Conservation (phyloP, 148 eudicot species). For the Chenopodium quinoa region DNA sequence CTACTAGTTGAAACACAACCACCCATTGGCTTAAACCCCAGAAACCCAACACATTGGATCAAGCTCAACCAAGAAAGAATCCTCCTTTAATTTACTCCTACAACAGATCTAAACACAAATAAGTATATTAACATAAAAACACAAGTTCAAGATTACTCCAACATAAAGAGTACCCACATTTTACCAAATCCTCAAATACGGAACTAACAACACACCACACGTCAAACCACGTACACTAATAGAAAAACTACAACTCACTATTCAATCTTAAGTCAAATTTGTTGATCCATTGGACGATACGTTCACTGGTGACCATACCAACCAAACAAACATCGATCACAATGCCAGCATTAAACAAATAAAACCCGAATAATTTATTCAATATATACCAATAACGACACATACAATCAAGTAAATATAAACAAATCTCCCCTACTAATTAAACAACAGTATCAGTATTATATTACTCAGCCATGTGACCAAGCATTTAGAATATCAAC, state of each 20-base stretch:
- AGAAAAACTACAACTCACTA: conserved; percentile 13
- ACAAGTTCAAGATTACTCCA: conserved; percentile 20
- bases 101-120: conserved; percentile 29
- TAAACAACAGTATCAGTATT: conserved; percentile 10
- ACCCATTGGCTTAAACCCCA: conserved; percentile 68
- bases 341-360: conserved; percentile 26
- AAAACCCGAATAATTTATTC: conserved; percentile 25
- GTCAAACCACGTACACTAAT: conserved; percentile 24
- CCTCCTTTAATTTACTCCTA: conserved; percentile 16
- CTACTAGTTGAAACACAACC: conserved; percentile 79
- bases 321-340: conserved; percentile 31
- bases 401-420: conserved; percentile 24
- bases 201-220: conserved; percentile 29
- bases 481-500: conserved; percentile 20
- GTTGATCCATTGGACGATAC: conserved; percentile 36
- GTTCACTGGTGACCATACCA: conserved; percentile 34
- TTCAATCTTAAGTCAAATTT: conserved; percentile 47
- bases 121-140: conserved; percentile 9
- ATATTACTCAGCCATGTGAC: conserved; percentile 35
- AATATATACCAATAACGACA: conserved; percentile 13
- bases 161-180: conserved; percentile 20
- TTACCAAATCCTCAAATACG: background rate
- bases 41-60: conserved; percentile 35
- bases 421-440: conserved; percentile 8
- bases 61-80: conserved; percentile 22